Evolutionary conservation across 805 yeast genomes (phyloP), one percentile per base, ranked within the genome.

Genomic region (Huiozyma sinensis): DNA sequence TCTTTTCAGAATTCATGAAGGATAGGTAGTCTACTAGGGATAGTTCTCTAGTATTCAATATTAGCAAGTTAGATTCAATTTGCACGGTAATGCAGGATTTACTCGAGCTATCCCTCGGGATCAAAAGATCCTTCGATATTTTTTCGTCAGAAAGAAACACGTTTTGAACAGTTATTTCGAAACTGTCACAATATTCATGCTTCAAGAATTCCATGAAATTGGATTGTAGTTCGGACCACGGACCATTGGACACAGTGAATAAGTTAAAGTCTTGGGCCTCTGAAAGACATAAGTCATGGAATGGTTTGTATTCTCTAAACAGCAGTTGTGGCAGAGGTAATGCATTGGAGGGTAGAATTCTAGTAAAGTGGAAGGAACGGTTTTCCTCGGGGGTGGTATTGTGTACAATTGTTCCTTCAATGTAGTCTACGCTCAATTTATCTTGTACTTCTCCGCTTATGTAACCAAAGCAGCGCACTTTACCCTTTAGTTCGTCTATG

Each of bases 401-500:
- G 9, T 35, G 39, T 8, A 38, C 10, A 1, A 54, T 47, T 10
- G 39, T 39, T 36, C 46, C 48, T 13, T 47, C 45, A 5, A 50
- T 44, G 40, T 51, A 55, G 39, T 60, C 56, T 8, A 57, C 43
- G 7, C 28, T 28, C 24, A 31, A 46, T 8, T 27, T 33, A 29
- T 29, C 36, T 24, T 37, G 30, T 11, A 8, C 41, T 13, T 29
- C 41, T 36, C 42, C 43, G 9, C 45, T 48, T 36, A 54, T 43
- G 33, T 57, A 61, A 6, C 55, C 57, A 39, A 58, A 57, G 34
- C 55, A 58, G 12, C 72, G 54, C 5, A 66, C 53, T 27, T 54
- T 56, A 1, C 69, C 69, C 24, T 54, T 48, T 28, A 61, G 42
- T 43, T 68, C 70, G 42, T 66, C 67, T 12, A 77, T 76, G 1